phyloP scores from a whole-genome alignment of 345 rosid species.

The Geranium rotundifolium region DNA sequence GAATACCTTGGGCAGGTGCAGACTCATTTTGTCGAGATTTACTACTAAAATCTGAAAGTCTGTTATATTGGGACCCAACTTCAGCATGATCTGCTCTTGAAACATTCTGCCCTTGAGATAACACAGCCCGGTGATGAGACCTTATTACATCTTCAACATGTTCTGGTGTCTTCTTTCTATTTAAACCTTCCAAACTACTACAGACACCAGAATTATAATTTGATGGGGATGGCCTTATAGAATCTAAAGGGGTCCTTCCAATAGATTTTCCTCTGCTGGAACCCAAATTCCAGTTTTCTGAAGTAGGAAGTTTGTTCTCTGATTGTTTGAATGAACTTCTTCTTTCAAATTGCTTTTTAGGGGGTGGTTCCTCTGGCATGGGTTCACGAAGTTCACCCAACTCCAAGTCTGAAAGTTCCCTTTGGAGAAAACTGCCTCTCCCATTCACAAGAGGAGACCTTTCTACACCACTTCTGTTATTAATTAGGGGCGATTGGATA shows the following conservation, averaged over 20 bases:
- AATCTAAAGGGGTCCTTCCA: slow-evolving; percentile 37
- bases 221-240: slow-evolving; percentile 41
- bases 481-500: slow-evolving; percentile 36
- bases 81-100: slow-evolving; percentile 35
- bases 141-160: slow-evolving; percentile 39
- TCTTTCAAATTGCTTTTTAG: slow-evolving; percentile 46
- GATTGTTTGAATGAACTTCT: slow-evolving; percentile 49
- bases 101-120: slow-evolving; percentile 38
- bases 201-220: slow-evolving; percentile 23
- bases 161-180: slow-evolving; percentile 39
- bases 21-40: background rate
- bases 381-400: slow-evolving; percentile 87
- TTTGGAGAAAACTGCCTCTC: slow-evolving; percentile 45
- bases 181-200: slow-evolving; percentile 1
- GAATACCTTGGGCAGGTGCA: background rate
- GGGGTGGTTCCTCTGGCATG: slow-evolving; percentile 37
- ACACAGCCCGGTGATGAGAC: slow-evolving; percentile 27
- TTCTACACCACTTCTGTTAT: slow-evolving; percentile 19
- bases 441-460: slow-evolving; percentile 33
- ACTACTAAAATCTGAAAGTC: background rate
- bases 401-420: slow-evolving; percentile 81
- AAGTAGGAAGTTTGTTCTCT: slow-evolving; percentile 41
- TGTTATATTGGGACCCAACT: background rate
- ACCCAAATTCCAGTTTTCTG: slow-evolving; percentile 44
- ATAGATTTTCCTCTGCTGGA: slow-evolving; percentile 43